A percentile compares a stretch with the other conserved stretches of the same genome.
phyloP scores from a whole-genome alignment of 2,329 filamentous ascomycete genomes.

The Ophiostoma piceae region DNA sequence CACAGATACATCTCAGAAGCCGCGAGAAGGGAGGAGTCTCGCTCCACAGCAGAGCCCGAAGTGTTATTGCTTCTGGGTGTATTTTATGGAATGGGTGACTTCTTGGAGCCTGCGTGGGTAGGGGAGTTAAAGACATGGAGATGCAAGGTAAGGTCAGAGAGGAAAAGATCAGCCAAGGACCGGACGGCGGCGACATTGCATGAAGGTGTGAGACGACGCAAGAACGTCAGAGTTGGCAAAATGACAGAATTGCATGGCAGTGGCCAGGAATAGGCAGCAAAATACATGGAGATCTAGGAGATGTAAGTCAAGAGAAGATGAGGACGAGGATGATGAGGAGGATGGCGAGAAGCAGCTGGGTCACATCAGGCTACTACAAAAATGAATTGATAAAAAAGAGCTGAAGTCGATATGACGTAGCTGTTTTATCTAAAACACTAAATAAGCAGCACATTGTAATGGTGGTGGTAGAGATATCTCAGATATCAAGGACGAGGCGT shows the following conservation, averaged over 20 bases:
- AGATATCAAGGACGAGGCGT: background rate
- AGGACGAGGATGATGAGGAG: background rate
- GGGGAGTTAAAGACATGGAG: background rate
- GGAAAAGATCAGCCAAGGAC: background rate
- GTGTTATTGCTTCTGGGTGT: background rate
- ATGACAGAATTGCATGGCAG: background rate
- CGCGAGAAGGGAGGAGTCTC: background rate
- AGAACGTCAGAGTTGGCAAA: conserved; percentile 2
- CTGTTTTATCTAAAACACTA: too few relatives aligned
- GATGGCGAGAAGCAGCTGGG: background rate
- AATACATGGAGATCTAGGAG: background rate
- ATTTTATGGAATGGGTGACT: background rate
- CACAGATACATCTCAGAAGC: background rate
- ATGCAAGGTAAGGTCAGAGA: background rate
- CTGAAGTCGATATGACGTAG: background rate
- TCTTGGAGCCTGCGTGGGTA: background rate
- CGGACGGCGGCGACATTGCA: background rate
- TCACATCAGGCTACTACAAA: background rate
- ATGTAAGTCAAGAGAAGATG: background rate
- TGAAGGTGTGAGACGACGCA: background rate
- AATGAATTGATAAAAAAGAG: background rate
- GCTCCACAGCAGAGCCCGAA: conserved; percentile 9
- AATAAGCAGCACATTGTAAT: background rate
- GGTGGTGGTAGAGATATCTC: background rate
- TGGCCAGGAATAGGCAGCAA: background rate